phyloP scores from a whole-genome alignment of 768 basidiomycete species.

The Hygrocybe coccinea region DNA sequence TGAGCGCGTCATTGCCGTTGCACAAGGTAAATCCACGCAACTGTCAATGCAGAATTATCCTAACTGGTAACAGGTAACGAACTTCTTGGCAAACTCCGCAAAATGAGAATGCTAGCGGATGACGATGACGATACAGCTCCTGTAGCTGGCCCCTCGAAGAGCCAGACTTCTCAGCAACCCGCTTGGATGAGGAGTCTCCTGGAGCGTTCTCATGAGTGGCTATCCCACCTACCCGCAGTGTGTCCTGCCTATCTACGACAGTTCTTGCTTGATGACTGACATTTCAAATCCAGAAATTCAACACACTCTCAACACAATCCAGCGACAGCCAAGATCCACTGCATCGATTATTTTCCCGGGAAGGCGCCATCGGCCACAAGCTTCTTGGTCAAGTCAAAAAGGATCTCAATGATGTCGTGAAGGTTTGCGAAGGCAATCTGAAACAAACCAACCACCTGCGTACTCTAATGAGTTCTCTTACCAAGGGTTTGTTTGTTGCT shows the following conservation, averaged over 20 bases:
- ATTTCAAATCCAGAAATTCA: conserved; percentile 47
- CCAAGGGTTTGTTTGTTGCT: conserved; percentile 59
- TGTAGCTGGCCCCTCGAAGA: conserved; percentile 52
- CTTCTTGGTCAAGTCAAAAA: conserved; percentile 73
- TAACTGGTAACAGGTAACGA: conserved; percentile 55
- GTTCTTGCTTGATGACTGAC: conserved; percentile 9
- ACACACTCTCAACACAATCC: conserved; percentile 57
- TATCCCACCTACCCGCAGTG: conserved; percentile 69
- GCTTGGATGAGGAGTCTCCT: conserved; percentile 91
- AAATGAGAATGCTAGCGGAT: conserved; percentile 86
- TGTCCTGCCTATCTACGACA: conserved; percentile 20
- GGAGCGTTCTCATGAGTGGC: conserved; percentile 82
- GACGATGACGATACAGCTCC: conserved; percentile 69
- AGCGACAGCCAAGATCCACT: conserved; percentile 78
- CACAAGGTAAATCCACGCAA: conserved; percentile 62
- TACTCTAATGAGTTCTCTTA: conserved; percentile 82
- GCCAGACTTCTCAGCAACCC: conserved; percentile 70
- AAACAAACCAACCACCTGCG: conserved; percentile 97
- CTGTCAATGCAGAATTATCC: neutral
- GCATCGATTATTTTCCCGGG: conserved; percentile 82
- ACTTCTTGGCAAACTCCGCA: conserved; percentile 79
- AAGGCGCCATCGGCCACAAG: conserved; percentile 73
- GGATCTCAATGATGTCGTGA: conserved; percentile 77
- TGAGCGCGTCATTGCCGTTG: conserved; percentile 85
- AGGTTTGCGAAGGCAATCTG: conserved; percentile 78